Conservation (phyloP, 768 basidiomycete genomes). For the Leccinum pellstonianum region DNA sequence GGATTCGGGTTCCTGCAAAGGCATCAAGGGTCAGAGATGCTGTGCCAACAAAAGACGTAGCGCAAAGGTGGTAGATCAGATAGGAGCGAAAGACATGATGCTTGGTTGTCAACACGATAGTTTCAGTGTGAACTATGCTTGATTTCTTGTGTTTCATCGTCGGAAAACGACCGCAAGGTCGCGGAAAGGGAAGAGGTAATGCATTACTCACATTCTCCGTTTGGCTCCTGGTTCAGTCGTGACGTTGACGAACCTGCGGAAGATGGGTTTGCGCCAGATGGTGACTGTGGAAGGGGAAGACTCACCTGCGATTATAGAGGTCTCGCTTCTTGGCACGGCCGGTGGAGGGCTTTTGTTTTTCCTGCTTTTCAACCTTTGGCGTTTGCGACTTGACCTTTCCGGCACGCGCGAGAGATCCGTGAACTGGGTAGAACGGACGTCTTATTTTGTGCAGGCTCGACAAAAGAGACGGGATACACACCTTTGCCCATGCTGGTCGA, state of each 20-base stretch:
- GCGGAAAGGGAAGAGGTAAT: constrained; percentile 42
- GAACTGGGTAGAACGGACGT: constrained; percentile 52
- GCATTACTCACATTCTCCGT: constrained; percentile 85
- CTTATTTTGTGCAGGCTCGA: not conserved
- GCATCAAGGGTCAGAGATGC: constrained; percentile 7
- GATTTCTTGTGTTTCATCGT: constrained; percentile 37
- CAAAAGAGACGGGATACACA: constrained; percentile 23
- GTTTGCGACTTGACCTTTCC: constrained; percentile 99
- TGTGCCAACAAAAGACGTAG: not conserved
- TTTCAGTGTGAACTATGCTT: constrained; percentile 99
- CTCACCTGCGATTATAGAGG: constrained; percentile 87
- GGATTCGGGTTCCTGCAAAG: constrained; percentile 19
- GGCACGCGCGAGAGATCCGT: constrained; percentile 98
- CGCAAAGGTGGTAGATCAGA: constrained; percentile 59
- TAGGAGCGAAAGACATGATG: constrained; percentile 99
- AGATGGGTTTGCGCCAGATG: not conserved
- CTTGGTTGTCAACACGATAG: constrained; percentile 74
- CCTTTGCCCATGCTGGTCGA: constrained; percentile 71
- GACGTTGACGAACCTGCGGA: constrained; percentile 82
- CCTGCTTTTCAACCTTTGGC: constrained; percentile 96
- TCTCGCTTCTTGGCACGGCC: constrained; percentile 97
- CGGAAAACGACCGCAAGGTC: not conserved
- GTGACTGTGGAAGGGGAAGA: constrained; percentile 9
- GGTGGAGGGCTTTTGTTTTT: constrained; percentile 96
- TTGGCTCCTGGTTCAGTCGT: constrained; percentile 86